Conservation (phyloP, 495 filamentous ascomycete genomes). For the Xylaria cubensis region DNA sequence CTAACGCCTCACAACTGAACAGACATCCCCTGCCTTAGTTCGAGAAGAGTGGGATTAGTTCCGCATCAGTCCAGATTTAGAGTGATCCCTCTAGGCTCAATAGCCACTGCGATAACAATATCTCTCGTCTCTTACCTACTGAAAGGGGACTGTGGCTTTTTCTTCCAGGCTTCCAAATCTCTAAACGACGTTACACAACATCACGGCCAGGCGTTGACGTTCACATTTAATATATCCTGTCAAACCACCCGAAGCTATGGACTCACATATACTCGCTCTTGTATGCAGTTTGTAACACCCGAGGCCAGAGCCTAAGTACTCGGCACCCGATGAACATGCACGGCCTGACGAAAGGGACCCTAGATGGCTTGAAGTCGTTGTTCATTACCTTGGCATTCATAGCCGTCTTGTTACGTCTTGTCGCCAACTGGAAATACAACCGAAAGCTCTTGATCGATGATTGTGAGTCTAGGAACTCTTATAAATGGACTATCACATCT, state of each 20-base stretch:
- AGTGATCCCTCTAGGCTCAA: conserved; percentile 1
- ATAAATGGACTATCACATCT: neutral
- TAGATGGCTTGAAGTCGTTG: conserved; percentile 25
- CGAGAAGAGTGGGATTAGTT: neutral
- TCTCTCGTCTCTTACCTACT: neutral
- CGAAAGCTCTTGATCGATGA: conserved; percentile 21
- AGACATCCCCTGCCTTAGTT: neutral
- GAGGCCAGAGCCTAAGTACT: neutral
- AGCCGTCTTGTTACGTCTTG: conserved; percentile 21
- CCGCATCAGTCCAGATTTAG: conserved; percentile 6
- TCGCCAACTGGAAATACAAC: conserved; percentile 26
- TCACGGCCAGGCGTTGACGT: neutral
- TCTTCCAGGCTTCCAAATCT: neutral
- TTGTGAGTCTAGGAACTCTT: conserved; percentile 12
- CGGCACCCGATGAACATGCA: neutral
- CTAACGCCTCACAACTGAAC: neutral
- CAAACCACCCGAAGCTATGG: conserved; percentile 12
- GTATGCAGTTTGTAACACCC: neutral
- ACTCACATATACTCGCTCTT: neutral
- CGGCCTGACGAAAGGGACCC: neutral
- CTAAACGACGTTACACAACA: neutral
- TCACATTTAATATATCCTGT: conserved; percentile 7
- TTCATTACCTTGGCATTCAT: conserved; percentile 14
- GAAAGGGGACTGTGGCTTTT: conserved; percentile 9
- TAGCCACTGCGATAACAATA: neutral